phyloP scores from a whole-genome alignment of 2,329 filamentous ascomycete genomes.

The Xylariaceae sp. region DNA sequence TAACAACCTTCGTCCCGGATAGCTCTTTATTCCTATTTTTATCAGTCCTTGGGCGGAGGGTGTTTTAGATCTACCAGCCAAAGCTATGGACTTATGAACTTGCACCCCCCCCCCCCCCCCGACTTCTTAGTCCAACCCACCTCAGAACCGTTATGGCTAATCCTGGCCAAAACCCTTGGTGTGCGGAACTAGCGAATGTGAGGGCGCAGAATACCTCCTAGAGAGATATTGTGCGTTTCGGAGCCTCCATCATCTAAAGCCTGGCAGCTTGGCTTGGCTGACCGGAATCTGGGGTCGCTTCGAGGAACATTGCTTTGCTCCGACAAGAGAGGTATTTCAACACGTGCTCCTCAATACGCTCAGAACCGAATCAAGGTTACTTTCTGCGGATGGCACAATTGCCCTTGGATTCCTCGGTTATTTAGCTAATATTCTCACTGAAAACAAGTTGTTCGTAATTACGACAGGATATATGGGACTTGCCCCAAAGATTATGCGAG shows the following conservation, averaged over 20 bases:
- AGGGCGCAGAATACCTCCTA: not conserved
- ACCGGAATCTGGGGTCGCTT: not conserved
- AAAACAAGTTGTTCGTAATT: not conserved
- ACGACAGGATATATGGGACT: not conserved
- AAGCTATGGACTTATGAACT: too few relatives aligned
- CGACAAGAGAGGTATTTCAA: not conserved
- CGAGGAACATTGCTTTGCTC: not conserved
- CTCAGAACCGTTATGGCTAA: not conserved
- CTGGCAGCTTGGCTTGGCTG: not conserved
- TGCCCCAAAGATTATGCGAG: not conserved
- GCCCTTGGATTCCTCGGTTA: not conserved
- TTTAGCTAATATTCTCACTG: not conserved
- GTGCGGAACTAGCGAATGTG: not conserved
- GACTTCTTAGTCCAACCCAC: not conserved
- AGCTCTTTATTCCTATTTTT: too few relatives aligned
- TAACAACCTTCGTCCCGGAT: too few relatives aligned
- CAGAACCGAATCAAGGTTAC: not conserved
- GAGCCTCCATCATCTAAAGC: not conserved
- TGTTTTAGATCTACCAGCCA: too few relatives aligned
- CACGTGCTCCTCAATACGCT: not conserved
- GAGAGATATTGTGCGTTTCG: not conserved
- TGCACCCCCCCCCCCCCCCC: too few relatives aligned
- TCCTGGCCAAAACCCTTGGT: not conserved
- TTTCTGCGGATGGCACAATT: not conserved
- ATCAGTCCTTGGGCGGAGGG: too few relatives aligned